Percentiles rank a stretch among this genome's conserved stretches.
phyloP scores from a whole-genome alignment of 2,329 filamentous ascomycete species.

The Zymoseptoria passerinii region DNA sequence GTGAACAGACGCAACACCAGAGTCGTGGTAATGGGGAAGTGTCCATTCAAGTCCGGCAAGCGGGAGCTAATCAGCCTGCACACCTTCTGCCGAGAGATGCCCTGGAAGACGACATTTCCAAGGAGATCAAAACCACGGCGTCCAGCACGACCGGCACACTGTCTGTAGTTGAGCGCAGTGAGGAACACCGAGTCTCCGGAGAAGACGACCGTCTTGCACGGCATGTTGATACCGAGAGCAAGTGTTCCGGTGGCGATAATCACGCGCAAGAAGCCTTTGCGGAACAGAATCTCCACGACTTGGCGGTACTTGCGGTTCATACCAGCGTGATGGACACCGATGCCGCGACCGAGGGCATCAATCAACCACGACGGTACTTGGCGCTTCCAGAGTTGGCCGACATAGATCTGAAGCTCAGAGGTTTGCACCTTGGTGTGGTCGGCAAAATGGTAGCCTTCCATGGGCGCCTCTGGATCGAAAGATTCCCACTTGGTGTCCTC shows the following conservation, averaged over 20 bases:
- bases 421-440: conserved; percentile 51
- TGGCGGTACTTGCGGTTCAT: conserved; percentile 73
- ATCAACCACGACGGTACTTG: conserved; percentile 48
- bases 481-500: conserved; percentile 52
- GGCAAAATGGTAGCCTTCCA: conserved; percentile 59
- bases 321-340: conserved; percentile 71
- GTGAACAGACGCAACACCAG: conserved; percentile 61
- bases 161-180: conserved; percentile 67
- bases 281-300: conserved; percentile 63
- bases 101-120: conserved; percentile 73
- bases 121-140: conserved; percentile 73
- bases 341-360: conserved; percentile 54
- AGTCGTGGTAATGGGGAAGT: conserved; percentile 70
- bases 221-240: conserved; percentile 74
- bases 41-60: conserved; percentile 64
- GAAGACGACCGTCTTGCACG: conserved; percentile 74
- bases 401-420: conserved; percentile 51
- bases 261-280: conserved; percentile 60
- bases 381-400: conserved; percentile 45
- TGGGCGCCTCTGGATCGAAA: conserved; percentile 59
- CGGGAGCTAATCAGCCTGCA: conserved; percentile 63
- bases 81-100: conserved; percentile 52
- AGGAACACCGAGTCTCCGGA: conserved; percentile 64
- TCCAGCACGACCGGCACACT: conserved; percentile 68
- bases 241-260: conserved; percentile 70